Evolutionary conservation across 2,329 filamentous ascomycete species (phyloP).

Genomic region (Verticillium albo-atrum): DNA sequence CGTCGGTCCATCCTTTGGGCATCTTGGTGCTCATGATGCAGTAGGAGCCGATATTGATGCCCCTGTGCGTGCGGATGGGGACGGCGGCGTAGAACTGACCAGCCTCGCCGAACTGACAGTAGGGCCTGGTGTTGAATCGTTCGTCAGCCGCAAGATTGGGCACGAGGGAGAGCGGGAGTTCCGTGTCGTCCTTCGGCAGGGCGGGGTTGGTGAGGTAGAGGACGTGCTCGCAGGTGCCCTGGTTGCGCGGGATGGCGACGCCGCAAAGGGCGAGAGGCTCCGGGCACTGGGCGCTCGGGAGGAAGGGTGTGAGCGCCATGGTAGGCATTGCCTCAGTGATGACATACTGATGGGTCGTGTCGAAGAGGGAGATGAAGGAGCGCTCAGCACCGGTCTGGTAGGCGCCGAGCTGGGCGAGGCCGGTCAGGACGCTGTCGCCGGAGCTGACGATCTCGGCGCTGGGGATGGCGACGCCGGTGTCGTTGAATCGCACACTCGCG

Average conservation of each 20-base stretch:
- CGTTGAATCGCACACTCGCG: slow-evolving; percentile 14
- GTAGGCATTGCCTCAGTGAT: slow-evolving; percentile 44
- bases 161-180: slow-evolving; percentile 28
- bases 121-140: slow-evolving; percentile 22
- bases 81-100: slow-evolving; percentile 35
- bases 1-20: slow-evolving; percentile 20
- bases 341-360: slow-evolving; percentile 40
- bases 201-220: slow-evolving; percentile 8
- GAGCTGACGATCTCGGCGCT: slow-evolving; percentile 19
- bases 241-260: slow-evolving; percentile 21
- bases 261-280: slow-evolving; percentile 19
- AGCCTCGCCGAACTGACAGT: slow-evolving; percentile 16
- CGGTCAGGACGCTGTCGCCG: slow-evolving; percentile 37
- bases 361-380: slow-evolving; percentile 48
- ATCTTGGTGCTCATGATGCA: slow-evolving; percentile 25
- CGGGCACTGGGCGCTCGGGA: slow-evolving; percentile 10
- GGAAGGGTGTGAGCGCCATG: slow-evolving; percentile 27
- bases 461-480: slow-evolving; percentile 15
- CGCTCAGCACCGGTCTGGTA: slow-evolving; percentile 32
- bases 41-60: slow-evolving; percentile 37
- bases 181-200: not conserved
- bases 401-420: slow-evolving; percentile 44
- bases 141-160: slow-evolving; percentile 26
- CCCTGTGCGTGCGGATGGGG: slow-evolving; percentile 33
- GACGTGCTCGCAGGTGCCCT: slow-evolving; percentile 23